Base-by-base conservation (phyloP, 192 early-diverging fungal species). In the Funneliformis geosporum region DNA sequence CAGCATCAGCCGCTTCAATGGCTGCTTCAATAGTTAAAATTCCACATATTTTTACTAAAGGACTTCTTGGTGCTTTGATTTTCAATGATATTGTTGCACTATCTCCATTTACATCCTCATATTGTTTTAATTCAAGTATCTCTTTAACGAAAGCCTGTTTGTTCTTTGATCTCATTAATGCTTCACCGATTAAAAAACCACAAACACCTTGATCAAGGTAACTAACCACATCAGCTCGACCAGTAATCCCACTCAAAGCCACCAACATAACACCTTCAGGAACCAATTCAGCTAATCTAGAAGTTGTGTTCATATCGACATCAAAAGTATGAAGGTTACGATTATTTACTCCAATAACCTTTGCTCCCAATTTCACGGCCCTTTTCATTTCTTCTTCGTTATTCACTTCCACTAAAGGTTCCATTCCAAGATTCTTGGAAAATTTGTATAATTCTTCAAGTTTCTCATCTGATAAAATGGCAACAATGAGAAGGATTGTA, bases 371-470 rank as follows among this genome's bases (percentile, higher is more conserved):
- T 46, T 87, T 88, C 33, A 97, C 80, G 0, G 98, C 98, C 61
- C 90, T 87, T 38, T 86, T 81, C 97, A 99, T 97, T 85, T 99
- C 97, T 43, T 89, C 91, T 25, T 81, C 86, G 79, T 92, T 94
- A 80, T 98, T 97, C 43, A 99, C 98, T 83, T 99, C 98, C 4
- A 99, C 97, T 78, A 99, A 86, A n/a, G 98, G 97, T 84, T 99
- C 98, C 92, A 99, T 99, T 7, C 93, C 93, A 23, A 98, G 86
- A 7, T 75, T 60, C 10, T 95, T 88, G 7, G 96, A 87, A 82
- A 93, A 97, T 6, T 80, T 84, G 76, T 98, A 88, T 12, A 98
- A 87, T 0, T 89, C 81, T 64, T 76, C 69, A 40, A 99, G 85
- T 71, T 91, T 89, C 40, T 90, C 85, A 47, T 90, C 86, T 47